Conservation (phyloP, 768 basidiomycete species). For the Auricularia auricula-judae region DNA sequence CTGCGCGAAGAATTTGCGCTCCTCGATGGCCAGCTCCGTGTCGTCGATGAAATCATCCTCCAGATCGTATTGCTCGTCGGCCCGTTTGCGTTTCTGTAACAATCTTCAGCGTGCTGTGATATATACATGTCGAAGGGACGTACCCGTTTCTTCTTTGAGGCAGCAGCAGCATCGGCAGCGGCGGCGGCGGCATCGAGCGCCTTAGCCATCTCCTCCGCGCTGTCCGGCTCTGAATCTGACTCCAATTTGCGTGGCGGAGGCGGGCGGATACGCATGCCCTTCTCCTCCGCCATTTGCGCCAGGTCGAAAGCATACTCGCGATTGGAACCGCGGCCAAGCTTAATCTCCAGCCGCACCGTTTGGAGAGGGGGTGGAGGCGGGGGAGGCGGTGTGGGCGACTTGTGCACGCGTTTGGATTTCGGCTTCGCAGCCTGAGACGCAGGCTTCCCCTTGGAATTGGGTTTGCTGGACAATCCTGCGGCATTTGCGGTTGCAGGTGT, state of each 20-base stretch:
- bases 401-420: not conserved
- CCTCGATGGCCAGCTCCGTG: constrained; percentile 82
- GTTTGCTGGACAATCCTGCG: constrained; percentile 26
- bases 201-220: constrained; percentile 9
- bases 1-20: constrained; percentile 82
- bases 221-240: constrained; percentile 30
- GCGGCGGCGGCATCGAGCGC: constrained; percentile 20
- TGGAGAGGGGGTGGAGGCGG: constrained; percentile 37
- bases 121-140: too few relatives aligned
- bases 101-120: too few relatives aligned
- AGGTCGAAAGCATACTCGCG: constrained; percentile 45
- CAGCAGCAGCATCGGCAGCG: constrained; percentile 2
- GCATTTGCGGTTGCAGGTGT: constrained; percentile 16
- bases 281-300: constrained; percentile 53
- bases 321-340: constrained; percentile 60
- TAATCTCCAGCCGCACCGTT: constrained; percentile 61
- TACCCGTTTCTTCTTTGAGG: not conserved
- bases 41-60: constrained; percentile 96
- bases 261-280: constrained; percentile 41
- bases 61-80: constrained; percentile 79
- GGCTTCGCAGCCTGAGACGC: constrained; percentile 31
- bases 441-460: constrained; percentile 40
- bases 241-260: constrained; percentile 29
- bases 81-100: constrained; percentile 15
- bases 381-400: constrained; percentile 45